Percentiles rank a stretch among this genome's conserved stretches.
These are phyloP conservation scores for Ustilago xerochloae DNA, from an alignment of 1,284 basidiomycete species.

Conservation along the genomic window DNA sequence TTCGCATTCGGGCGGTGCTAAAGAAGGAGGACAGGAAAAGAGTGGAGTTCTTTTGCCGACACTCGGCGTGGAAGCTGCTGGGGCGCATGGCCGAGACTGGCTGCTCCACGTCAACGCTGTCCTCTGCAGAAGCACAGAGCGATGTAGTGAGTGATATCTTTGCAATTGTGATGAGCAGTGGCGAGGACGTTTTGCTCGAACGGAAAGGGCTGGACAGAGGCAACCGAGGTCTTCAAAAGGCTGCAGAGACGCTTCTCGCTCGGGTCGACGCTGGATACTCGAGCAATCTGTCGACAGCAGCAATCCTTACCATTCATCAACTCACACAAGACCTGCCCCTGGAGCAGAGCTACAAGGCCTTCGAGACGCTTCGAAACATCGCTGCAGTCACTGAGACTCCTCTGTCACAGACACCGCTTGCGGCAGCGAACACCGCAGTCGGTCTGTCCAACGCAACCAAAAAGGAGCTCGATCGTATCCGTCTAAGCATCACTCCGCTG, in stretches of 20 bases:
- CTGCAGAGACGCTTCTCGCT: slow-evolving; percentile 3
- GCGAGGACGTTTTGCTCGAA: slow-evolving; percentile 10
- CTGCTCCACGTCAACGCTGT: background rate
- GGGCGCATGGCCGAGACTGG: slow-evolving; percentile 11
- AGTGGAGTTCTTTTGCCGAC: slow-evolving; percentile 14
- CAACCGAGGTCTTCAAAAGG: background rate
- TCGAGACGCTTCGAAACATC: slow-evolving; percentile 18
- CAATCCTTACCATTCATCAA: slow-evolving; percentile 16
- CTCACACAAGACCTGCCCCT: slow-evolving; percentile 14
- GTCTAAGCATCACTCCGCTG: slow-evolving; percentile 15
- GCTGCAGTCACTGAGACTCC: background rate
- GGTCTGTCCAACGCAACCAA: background rate
- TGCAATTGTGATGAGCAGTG: slow-evolving; percentile 7
- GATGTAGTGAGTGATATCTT: slow-evolving; percentile 41
- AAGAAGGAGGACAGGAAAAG: background rate
- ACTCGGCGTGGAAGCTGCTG: slow-evolving; percentile 22
- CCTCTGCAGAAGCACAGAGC: slow-evolving; percentile 5
- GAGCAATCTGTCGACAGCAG: slow-evolving; percentile 8
- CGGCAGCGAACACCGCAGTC: too few species aligned
- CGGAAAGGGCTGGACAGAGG: background rate
- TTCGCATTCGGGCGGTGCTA: slow-evolving; percentile 24
- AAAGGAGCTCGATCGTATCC: slow-evolving; percentile 27
- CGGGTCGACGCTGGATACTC: slow-evolving; percentile 10
- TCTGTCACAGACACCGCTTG: background rate
- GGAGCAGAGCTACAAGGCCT: slow-evolving; percentile 19